Evolutionary conservation across 371 early-diverging fungal species (phyloP), one percentile per base, ranked within the genome.

Genomic region (Apophysomyces trapeziformis): DNA sequence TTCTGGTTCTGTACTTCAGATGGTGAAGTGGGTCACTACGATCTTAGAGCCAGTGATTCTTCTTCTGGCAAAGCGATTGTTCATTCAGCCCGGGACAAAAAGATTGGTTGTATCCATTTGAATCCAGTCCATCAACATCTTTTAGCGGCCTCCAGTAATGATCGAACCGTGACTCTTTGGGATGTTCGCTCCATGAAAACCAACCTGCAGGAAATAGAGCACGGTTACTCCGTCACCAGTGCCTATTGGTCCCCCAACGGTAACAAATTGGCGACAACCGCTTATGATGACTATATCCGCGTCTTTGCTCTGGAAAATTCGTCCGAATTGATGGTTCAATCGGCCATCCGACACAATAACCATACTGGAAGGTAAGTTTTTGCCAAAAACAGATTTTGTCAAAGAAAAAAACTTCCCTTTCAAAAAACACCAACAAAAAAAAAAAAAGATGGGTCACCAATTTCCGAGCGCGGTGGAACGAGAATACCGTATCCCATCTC

Each of bases 161-260:
- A 94, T 71, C 75, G 89, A 13, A 83, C 87, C 0, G 76, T 87
- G 60, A 81, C 83, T 16, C 70, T 96, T 11, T 95, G 92, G 92
- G 96, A 96, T 72, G 70, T 77, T 7, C 75, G 96, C 26, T 67
- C 57, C 18, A 68, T 63, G 4, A 78, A 78, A 35, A 50, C 71
- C 6, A 77, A 82, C 5, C 36, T 89, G 18, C 73, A 79, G 13
- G 64, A 74, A 16, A 71, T 86, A 35, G 72, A 79, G 1, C 88
- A 90, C 67, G 72, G 81, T 3, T 82, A 85, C 57, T 77, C 90
- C 12, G 91, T 90, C 5, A 91, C 91, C 1, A 80, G 87, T 36
- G 88, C 87, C 7, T 89, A 83, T 74, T 93, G 90, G 89, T 86
- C 88, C 38, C 92, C 92, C 1, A 77, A 76, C 37, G 93, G 93